Base-by-base conservation (phyloP, 2,329 filamentous ascomycete genomes). In the Dothistroma pini region DNA sequence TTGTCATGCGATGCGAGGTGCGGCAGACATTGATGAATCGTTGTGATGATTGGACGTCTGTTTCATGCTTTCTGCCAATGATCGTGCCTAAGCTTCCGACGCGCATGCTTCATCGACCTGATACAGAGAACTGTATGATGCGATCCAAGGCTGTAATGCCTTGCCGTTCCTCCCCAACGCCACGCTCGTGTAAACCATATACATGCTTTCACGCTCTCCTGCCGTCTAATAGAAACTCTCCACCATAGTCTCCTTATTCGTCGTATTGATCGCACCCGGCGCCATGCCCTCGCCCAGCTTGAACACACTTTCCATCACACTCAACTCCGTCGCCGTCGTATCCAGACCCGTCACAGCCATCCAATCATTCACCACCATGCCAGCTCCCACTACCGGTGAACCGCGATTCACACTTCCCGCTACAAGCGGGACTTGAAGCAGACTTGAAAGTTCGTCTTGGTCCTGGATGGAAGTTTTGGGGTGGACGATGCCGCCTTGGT, bases 361-460 rank as follows among this genome's bases (percentile, higher is more conserved):
- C 93, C 93, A 97, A 83, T 97, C 93, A 75, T 97, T 96, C 66
- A 96, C 92, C 5, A 96, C 92, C 90, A 96, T 95, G 49, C 92
- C 92, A 1, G 93, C 95, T 60, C 95, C 95, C n/a, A 99, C 93
- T 32, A 99, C 93, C 63, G 91, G 88, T 74, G 88, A 92, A 64
- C 95, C 95, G 66, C 95, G 86, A 80, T 99, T 99, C 65, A 99
- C 89, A 74, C 86, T 91, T 48, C 95, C 95, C 3, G 95, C 95
- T 0, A 99, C 95, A 6, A 99, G 87, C 14, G 95, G 95, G 41
- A 99, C 93, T 79, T 97, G 93, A 65, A 99, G 84, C 78, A 99
- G 80, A 73, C 89, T 93, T 66, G 89, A 93, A 67, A 99, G 85
- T 81, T 99, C 95, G 76, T 99, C 95, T 83, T 99, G 95, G 77